A percentile compares a stretch with the other conserved stretches of the same genome.
Conservation (phyloP, 306 rosid species). For the Acmispon strigosus region DNA sequence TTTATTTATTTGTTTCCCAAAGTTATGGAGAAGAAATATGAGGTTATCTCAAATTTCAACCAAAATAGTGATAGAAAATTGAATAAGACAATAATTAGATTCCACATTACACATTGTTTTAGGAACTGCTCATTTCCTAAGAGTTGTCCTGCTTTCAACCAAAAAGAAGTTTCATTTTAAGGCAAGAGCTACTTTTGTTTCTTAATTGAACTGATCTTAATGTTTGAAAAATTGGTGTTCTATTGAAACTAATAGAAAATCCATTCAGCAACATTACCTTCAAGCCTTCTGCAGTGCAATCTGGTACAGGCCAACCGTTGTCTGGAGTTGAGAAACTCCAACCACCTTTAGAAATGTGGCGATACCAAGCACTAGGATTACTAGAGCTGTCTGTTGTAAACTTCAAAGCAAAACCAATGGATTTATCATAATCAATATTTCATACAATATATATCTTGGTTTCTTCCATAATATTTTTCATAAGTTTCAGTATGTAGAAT, state of each 20-base stretch:
- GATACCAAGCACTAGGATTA: constrained; percentile 42
- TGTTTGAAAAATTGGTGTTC: background rate
- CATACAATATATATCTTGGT: too few species aligned
- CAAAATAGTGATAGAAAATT: background rate
- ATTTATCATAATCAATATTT: too few species aligned
- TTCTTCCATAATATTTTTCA: too few species aligned
- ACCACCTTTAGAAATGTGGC: constrained; percentile 69
- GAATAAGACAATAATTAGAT: background rate
- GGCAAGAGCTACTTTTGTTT: background rate
- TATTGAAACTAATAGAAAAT: background rate
- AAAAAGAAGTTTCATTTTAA: too few species aligned
- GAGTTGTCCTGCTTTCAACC: too few species aligned
- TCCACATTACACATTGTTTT: too few species aligned
- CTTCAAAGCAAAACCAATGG: constrained; percentile 11
- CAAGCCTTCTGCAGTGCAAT: constrained; percentile 70
- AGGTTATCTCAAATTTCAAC: background rate
- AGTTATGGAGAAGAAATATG: background rate
- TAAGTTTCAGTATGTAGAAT: background rate
- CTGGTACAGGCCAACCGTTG: constrained; percentile 64
- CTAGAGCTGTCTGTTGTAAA: constrained; percentile 32
- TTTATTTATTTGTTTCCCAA: background rate
- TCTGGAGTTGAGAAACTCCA: constrained; percentile 79
- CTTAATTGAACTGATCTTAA: background rate
- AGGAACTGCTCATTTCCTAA: too few species aligned
- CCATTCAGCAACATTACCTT: constrained; percentile 32